phyloP scores from a whole-genome alignment of 2,329 filamentous ascomycete species.

The Leptosphaerulina australis region DNA sequence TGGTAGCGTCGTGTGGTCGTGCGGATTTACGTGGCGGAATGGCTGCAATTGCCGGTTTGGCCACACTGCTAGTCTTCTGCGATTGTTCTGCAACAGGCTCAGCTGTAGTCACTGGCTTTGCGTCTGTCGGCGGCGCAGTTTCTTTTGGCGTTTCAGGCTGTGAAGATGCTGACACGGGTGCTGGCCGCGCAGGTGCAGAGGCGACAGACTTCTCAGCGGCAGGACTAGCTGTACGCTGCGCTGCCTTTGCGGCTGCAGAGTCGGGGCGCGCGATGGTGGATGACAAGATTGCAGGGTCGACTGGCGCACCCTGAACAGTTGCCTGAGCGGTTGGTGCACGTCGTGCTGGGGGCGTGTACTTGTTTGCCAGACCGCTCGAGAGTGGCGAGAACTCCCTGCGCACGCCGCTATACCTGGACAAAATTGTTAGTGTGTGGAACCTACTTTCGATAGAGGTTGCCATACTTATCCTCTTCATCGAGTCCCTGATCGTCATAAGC shows the following conservation, averaged over 20 bases:
- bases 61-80: slow-evolving; percentile 37
- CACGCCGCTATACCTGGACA: slow-evolving; percentile 87
- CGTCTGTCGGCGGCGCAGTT: slow-evolving; percentile 22
- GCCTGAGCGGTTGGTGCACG: slow-evolving; percentile 77
- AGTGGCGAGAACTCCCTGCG: slow-evolving; percentile 75
- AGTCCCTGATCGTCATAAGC: slow-evolving; percentile 67
- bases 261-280: slow-evolving; percentile 69
- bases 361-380: slow-evolving; percentile 64
- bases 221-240: slow-evolving; percentile 32
- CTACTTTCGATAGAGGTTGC: neutral
- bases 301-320: slow-evolving; percentile 75
- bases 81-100: slow-evolving; percentile 33
- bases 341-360: slow-evolving; percentile 89
- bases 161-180: slow-evolving; percentile 8
- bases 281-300: slow-evolving; percentile 90
- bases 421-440: slow-evolving; percentile 8
- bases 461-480: slow-evolving; percentile 92
- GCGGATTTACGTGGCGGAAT: slow-evolving; percentile 47
- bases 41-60: slow-evolving; percentile 37
- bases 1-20: slow-evolving; percentile 59
- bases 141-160: slow-evolving; percentile 29
- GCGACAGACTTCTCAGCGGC: slow-evolving; percentile 27
- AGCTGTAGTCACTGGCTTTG: slow-evolving; percentile 24
- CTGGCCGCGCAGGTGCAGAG: slow-evolving; percentile 9
- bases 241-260: slow-evolving; percentile 33